These are phyloP conservation scores for peach (Prunus persica) DNA, from an alignment of 306 rosid species.

Conservation along the genomic window DNA sequence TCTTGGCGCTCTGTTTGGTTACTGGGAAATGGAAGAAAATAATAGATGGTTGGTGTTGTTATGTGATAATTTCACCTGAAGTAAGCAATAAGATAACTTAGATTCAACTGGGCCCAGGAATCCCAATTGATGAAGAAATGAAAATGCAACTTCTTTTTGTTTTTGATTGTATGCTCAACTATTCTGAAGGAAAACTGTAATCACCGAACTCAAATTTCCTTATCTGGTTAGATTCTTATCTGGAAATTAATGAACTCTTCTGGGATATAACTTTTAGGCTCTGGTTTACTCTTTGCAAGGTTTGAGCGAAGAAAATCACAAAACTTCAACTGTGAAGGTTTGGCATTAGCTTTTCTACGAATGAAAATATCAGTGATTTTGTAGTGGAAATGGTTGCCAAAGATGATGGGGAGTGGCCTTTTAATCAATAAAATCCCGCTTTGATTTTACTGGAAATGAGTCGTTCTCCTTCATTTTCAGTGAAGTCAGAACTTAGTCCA, in stretches of 20 bases:
- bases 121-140: background rate
- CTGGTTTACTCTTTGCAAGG: conserved; percentile 16
- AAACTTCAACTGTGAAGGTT: conserved; percentile 12
- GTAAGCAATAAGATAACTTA: conserved; percentile 7
- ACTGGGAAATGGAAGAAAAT: conserved; percentile 8
- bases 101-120: conserved; percentile 11
- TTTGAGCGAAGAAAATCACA: conserved; percentile 22
- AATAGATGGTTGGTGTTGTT: conserved; percentile 12
- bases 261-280: conserved; percentile 26
- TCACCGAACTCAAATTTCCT: background rate
- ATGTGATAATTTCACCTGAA: conserved; percentile 7
- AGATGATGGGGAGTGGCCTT: conserved; percentile 27
- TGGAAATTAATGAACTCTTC: conserved; percentile 14
- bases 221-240: background rate
- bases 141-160: background rate
- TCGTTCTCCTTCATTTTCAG: conserved; percentile 69
- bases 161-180: background rate
- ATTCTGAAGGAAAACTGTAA: background rate
- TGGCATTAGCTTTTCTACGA: conserved; percentile 17
- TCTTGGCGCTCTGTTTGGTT: conserved; percentile 9
- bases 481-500: conserved; percentile 63
- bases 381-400: conserved; percentile 28
- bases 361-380: conserved; percentile 30
- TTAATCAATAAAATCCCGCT: conserved; percentile 28
- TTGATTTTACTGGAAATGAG: conserved; percentile 58